Evolutionary conservation across 805 yeast genomes (phyloP), one percentile per base, ranked within the genome.

Genomic region (Wickerhamiella occidentalis): DNA sequence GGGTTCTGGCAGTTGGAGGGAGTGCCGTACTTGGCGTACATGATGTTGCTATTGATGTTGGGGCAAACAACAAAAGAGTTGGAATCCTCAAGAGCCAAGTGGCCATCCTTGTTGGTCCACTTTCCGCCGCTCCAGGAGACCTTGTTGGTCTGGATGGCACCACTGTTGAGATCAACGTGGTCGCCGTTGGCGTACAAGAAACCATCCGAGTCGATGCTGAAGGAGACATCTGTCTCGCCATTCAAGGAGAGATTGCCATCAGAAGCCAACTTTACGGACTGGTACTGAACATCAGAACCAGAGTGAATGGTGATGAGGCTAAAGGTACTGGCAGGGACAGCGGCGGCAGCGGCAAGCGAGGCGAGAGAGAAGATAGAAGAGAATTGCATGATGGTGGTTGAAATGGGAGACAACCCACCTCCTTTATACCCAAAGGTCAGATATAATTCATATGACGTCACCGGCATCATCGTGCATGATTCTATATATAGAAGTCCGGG

Each of bases 211-310:
- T 19, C 28, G 13, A 43, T 12, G 37, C 15, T 21, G 28, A 43
- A 22, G 38, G 11, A n/a, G 28, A 22, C 28, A 11, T 17, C 26
- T 6, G 37, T 11, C 38, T 43, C 46, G 33, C 46, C 46, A 22
- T 43, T 43, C 26, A 30, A 21, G 19, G 38, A 29, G 19, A 43
- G 18, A 28, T 26, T 37, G 18, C 19, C 13, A 22, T 43, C 22
- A 23, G 35, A 11, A 28, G 46, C 15, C 28, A 43, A 28, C 46
- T 43, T 43, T 25, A 43, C 38, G 17, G 25, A 17, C 22, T 18
- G 2, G 46, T 30, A 30, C 38, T 43, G 46, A 38, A 15, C 18
- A 13, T 43, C 28, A 17, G 38, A 29, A 28, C 46, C 46, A 43
- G 46, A 43, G 46, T 29, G 38, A 28, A 30, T 30, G 28, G 38